Evolutionary conservation across 441 rosid species (phyloP).

Genomic region (Adansonia rubrostipa): DNA sequence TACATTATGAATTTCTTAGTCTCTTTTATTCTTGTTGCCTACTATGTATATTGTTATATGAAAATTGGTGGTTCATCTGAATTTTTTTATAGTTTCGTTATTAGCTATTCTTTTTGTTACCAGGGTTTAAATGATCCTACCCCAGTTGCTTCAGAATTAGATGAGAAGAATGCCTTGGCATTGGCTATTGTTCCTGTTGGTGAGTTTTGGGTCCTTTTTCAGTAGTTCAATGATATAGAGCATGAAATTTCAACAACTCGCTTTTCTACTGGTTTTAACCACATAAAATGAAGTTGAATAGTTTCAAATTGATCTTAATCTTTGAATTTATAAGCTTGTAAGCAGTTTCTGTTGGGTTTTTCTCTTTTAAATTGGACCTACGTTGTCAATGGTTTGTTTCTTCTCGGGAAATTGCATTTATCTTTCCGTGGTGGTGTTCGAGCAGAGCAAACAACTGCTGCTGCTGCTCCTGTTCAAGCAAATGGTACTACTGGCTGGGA

Average conservation of each 20-base stretch:
- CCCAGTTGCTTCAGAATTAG: slow-evolving; percentile 71
- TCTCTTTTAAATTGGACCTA: background rate
- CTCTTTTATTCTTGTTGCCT: slow-evolving; percentile 18
- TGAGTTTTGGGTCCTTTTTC: slow-evolving; percentile 32
- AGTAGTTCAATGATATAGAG: background rate
- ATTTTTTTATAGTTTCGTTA: background rate
- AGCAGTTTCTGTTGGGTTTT: background rate
- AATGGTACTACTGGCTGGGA: slow-evolving; percentile 73
- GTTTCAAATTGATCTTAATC: background rate
- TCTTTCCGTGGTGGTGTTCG: slow-evolving; percentile 34
- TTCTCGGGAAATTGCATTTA: background rate
- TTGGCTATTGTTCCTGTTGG: slow-evolving; percentile 88
- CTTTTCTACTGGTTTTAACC: slow-evolving; percentile 2
- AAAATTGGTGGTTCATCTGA: background rate
- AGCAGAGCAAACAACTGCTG: slow-evolving; percentile 54
- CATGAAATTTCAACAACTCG: background rate
- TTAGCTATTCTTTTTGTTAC: slow-evolving; percentile 6
- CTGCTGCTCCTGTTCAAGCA: slow-evolving; percentile 44
- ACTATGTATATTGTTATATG: slow-evolving; percentile 9
- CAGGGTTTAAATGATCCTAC: slow-evolving; percentile 78
- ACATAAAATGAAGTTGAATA: background rate
- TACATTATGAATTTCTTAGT: slow-evolving; percentile 4
- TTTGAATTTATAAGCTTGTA: background rate
- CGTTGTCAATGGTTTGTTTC: background rate
- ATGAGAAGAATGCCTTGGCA: slow-evolving; percentile 86